Conservation (phyloP, 768 basidiomycete genomes). For the Boletus tomentosulus region DNA sequence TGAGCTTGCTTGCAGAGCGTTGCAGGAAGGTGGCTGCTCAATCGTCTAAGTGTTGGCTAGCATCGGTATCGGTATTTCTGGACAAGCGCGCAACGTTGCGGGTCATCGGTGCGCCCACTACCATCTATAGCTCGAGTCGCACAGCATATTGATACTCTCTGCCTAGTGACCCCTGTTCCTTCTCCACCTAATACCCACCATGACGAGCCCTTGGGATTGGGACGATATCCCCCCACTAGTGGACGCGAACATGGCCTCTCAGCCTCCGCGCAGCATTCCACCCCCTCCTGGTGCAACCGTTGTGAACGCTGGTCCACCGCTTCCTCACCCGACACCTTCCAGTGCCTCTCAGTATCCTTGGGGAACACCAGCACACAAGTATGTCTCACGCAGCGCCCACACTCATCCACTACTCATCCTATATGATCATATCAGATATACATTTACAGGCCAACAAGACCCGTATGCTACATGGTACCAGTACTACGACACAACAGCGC, state of each 20-base stretch:
- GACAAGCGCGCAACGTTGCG: no score
- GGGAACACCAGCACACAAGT: conserved; percentile 16
- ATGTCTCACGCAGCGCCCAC: not conserved
- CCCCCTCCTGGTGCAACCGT: conserved; percentile 22
- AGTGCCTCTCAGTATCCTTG: conserved; percentile 8
- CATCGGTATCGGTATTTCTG: not conserved
- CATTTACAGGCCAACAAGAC: conserved; percentile 16
- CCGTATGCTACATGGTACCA: conserved; percentile 7
- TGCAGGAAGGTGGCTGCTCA: not conserved
- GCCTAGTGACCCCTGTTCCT: conserved; percentile 7
- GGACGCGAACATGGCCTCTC: conserved; percentile 11
- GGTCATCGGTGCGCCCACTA: no score
- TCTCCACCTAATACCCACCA: conserved; percentile 11
- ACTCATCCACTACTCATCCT: not conserved
- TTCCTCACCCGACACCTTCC: conserved; percentile 7
- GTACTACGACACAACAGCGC: not conserved
- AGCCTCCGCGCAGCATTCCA: conserved; percentile 14
- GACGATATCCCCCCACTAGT: conserved; percentile 28
- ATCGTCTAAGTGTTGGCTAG: no score
- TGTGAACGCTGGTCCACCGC: conserved; percentile 10
- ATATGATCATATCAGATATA: not conserved
- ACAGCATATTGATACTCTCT: conserved; percentile 19
- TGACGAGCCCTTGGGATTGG: conserved; percentile 14
- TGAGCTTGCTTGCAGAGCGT: not conserved
- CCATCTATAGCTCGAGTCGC: conserved; percentile 10